Evolutionary conservation across 2,329 filamentous ascomycete species (phyloP).

Genomic region (Fusarium pseudonygamai): DNA sequence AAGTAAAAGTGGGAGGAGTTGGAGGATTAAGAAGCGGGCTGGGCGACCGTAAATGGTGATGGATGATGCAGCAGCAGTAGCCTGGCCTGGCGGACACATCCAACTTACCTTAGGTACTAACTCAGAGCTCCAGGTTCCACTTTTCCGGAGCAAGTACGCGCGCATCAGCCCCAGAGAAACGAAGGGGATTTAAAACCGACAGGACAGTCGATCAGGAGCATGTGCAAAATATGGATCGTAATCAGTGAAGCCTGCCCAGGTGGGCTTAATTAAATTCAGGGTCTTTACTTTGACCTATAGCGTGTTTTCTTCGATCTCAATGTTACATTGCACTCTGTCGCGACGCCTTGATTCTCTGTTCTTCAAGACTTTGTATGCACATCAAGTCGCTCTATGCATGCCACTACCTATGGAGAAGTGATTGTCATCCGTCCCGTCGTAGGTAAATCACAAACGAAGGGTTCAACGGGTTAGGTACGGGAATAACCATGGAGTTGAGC

Average conservation of each 20-base stretch:
- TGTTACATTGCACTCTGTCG: background rate
- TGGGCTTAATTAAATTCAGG: background rate
- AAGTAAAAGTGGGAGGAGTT: conserved; percentile 26
- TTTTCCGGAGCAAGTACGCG: conserved; percentile 25
- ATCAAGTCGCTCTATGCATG: background rate
- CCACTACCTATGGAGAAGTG: background rate
- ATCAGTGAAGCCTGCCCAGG: background rate
- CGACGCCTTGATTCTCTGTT: background rate
- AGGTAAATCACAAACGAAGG: background rate
- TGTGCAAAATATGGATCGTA: background rate
- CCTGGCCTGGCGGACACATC: conserved; percentile 31
- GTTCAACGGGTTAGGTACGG: background rate
- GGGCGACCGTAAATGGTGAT: conserved; percentile 24
- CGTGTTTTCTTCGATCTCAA: background rate
- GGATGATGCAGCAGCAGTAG: conserved; percentile 45
- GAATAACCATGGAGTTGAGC: background rate
- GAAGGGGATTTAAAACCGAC: background rate
- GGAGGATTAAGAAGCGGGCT: conserved; percentile 32
- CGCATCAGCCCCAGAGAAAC: background rate
- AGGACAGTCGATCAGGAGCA: background rate
- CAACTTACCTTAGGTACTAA: conserved; percentile 6
- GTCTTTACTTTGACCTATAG: background rate
- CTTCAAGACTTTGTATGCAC: background rate
- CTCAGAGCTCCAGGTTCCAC: conserved; percentile 25
- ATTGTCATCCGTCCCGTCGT: background rate